phyloP scores from a whole-genome alignment of 2,329 filamentous ascomycete species.

The Didymella lethalis region DNA sequence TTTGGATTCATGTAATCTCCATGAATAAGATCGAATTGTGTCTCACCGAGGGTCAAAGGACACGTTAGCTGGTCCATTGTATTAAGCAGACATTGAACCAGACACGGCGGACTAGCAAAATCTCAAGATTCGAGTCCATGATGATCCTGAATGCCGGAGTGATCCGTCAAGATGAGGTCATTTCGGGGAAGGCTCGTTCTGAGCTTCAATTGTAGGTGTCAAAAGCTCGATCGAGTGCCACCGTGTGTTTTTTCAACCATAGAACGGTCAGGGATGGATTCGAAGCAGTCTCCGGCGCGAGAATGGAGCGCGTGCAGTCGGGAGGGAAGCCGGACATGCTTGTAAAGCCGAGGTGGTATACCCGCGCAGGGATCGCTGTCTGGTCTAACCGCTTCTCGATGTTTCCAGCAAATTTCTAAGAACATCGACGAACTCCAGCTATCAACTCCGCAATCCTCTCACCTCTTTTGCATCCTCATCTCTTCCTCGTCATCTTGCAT shows the following conservation, averaged over 20 bases:
- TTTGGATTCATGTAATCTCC: not conserved
- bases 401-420: conserved; percentile 32
- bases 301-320: not conserved
- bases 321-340: conserved; percentile 12
- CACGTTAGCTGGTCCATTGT: not conserved
- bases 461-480: conserved; percentile 29
- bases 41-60: not conserved
- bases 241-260: not conserved
- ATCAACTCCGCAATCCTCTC: conserved; percentile 34
- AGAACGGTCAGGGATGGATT: not conserved
- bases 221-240: not conserved
- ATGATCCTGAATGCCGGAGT: no score
- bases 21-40: not conserved
- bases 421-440: conserved; percentile 23
- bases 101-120: no score
- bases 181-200: no score
- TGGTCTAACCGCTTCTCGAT: conserved; percentile 30
- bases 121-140: no score
- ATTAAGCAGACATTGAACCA: no score
- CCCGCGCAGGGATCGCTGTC: conserved; percentile 16
- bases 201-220: no score
- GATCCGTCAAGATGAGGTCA: no score
- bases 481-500: conserved; percentile 46
- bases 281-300: not conserved
- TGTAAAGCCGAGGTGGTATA: conserved; percentile 18